Conservation (phyloP, 495 filamentous ascomycete species). For the Cudoniella acicularis region DNA sequence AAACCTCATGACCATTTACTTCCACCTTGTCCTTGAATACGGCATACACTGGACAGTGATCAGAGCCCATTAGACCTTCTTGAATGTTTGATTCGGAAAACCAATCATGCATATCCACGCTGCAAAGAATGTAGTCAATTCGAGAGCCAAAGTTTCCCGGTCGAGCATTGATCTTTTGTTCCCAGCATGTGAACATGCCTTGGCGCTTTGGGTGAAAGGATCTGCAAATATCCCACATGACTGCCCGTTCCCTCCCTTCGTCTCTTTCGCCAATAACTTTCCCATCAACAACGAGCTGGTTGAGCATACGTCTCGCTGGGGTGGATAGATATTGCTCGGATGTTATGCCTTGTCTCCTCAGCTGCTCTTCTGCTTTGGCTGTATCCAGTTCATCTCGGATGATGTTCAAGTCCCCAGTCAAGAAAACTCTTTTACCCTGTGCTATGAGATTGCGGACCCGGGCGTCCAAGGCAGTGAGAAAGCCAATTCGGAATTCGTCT, state of each 20-base stretch:
- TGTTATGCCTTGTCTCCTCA: conserved; percentile 64
- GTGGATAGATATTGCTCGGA: conserved; percentile 67
- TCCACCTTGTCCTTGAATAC: conserved; percentile 62
- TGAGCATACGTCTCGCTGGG: conserved; percentile 77
- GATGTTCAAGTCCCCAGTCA: conserved; percentile 91
- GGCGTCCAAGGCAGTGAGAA: conserved; percentile 73
- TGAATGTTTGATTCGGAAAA: conserved; percentile 88
- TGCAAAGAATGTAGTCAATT: conserved; percentile 92
- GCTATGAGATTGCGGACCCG: conserved; percentile 80
- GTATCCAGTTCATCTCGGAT: conserved; percentile 69
- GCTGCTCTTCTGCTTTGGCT: conserved; percentile 62
- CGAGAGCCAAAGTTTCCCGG: conserved; percentile 88
- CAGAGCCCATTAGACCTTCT: conserved; percentile 91
- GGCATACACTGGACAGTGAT: conserved; percentile 93
- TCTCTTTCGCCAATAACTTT: conserved; percentile 68
- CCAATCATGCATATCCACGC: conserved; percentile 76
- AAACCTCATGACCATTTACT: conserved; percentile 42
- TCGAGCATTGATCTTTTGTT: conserved; percentile 78
- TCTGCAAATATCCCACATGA: conserved; percentile 83
- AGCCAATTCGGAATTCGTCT: conserved; percentile 77
- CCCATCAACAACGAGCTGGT: conserved; percentile 74
- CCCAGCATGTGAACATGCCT: conserved; percentile 98
- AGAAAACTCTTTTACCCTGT: conserved; percentile 74
- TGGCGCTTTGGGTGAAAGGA: conserved; percentile 72
- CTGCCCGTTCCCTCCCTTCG: conserved; percentile 64